Evolutionary conservation across 768 basidiomycete genomes (phyloP).

Genomic region (Leucocoprinus sp.): DNA sequence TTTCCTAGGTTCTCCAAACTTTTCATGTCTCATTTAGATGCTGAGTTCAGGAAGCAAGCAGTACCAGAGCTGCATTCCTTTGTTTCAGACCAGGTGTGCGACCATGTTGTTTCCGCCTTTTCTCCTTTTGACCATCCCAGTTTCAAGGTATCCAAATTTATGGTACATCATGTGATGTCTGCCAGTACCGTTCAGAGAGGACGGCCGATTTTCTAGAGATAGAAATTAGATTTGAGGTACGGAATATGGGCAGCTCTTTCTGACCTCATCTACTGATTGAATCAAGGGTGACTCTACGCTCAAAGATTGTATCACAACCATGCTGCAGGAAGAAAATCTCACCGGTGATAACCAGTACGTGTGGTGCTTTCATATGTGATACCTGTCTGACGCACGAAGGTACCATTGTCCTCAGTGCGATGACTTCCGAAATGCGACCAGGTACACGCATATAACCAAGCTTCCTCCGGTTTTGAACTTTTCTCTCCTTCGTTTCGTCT

Average conservation of each 20-base stretch:
- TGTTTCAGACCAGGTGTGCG: conserved; percentile 59
- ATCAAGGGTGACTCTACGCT: conserved; percentile 61
- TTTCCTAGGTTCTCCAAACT: conserved; percentile 78
- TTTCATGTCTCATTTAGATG: conserved; percentile 83
- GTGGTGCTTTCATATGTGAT: not conserved
- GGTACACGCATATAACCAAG: conserved; percentile 59
- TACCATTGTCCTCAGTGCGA: conserved; percentile 78
- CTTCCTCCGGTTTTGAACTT: conserved; percentile 89
- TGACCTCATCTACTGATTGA: not conserved
- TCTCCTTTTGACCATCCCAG: conserved; percentile 28
- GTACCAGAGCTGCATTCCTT: conserved; percentile 55
- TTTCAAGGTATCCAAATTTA: conserved; percentile 86
- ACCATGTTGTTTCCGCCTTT: not conserved
- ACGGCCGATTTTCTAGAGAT: conserved; percentile 77
- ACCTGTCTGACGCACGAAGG: conserved; percentile 26
- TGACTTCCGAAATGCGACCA: conserved; percentile 66
- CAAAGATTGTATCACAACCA: conserved; percentile 60
- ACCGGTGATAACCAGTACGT: conserved; percentile 79
- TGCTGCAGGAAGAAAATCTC: conserved; percentile 64
- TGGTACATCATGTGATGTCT: conserved; percentile 68
- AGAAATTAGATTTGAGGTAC: conserved; percentile 75
- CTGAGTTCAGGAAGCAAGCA: conserved; percentile 79
- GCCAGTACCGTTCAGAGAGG: conserved; percentile 60
- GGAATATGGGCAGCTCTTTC: conserved; percentile 9
- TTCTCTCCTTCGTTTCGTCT: conserved; percentile 89